phyloP scores from a whole-genome alignment of 1,139 yeast genomes.

The Kluyveromyces sp. region DNA sequence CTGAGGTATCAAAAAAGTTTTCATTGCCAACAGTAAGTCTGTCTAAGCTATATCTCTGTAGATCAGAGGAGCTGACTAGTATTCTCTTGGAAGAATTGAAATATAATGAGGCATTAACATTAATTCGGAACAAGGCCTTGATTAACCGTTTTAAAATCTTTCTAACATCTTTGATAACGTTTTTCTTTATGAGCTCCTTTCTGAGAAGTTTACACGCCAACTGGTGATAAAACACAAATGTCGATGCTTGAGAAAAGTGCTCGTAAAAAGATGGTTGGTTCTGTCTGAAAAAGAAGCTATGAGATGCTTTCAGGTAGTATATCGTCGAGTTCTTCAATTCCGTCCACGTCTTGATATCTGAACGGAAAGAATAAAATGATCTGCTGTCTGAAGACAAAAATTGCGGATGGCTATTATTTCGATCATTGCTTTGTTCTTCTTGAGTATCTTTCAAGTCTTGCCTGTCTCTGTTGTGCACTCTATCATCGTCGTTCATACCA shows the following conservation, averaged over 20 bases:
- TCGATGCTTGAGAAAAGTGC: conserved; percentile 46
- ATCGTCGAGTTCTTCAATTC: conserved; percentile 42
- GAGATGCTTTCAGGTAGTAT: conserved; percentile 41
- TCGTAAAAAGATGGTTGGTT: conserved; percentile 46
- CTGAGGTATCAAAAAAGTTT: conserved; percentile 10
- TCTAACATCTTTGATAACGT: conserved; percentile 41
- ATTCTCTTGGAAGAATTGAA: conserved; percentile 32
- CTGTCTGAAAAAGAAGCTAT: conserved; percentile 43
- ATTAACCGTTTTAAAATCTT: conserved; percentile 46
- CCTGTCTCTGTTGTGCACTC: background rate
- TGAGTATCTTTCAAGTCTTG: background rate
- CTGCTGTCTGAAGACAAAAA: conserved; percentile 27
- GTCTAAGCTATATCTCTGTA: conserved; percentile 1
- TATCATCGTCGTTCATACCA: background rate
- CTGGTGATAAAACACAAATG: conserved; percentile 42
- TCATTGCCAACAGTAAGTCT: background rate
- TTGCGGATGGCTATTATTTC: background rate
- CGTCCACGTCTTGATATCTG: conserved; percentile 56
- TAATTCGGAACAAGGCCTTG: conserved; percentile 49
- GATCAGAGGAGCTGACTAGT: conserved; percentile 5
- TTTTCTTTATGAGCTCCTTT: conserved; percentile 41
- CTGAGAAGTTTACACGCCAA: conserved; percentile 47
- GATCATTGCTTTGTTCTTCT: background rate
- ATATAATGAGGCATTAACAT: conserved; percentile 51
- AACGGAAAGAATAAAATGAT: conserved; percentile 49